Conservation (phyloP, 768 basidiomycete genomes). For the Phylloporus rhodoxanthus region DNA sequence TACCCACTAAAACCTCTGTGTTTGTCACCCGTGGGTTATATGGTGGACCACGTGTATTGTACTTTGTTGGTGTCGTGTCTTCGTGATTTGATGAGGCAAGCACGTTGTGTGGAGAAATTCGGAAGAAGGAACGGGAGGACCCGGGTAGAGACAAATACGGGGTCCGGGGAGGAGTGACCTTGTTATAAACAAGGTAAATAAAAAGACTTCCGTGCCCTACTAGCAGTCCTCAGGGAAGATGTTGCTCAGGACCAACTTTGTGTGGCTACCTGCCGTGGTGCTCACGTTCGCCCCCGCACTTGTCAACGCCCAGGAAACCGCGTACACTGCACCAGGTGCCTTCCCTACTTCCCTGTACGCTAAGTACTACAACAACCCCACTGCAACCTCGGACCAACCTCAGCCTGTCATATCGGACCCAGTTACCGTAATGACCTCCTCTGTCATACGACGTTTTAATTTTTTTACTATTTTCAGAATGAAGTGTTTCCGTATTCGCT, state of each 20-base stretch:
- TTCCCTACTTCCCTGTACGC: conserved; percentile 63
- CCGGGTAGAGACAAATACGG: no score
- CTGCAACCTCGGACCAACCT: conserved; percentile 63
- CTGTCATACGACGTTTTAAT: neutral
- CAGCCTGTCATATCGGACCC: conserved; percentile 77
- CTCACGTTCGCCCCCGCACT: conserved; percentile 4
- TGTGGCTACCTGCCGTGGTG: conserved; percentile 3
- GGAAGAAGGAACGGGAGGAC: no score
- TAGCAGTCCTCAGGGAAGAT: conserved; percentile 2
- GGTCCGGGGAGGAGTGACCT: no score
- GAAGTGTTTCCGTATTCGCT: conserved; percentile 52
- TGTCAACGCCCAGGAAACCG: conserved; percentile 12
- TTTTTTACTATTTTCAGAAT: conserved; percentile 37
- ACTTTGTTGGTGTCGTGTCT: no score
- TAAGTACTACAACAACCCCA: conserved; percentile 69
- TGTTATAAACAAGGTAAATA: no score
- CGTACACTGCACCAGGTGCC: conserved; percentile 51
- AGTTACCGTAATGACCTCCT: conserved; percentile 42
- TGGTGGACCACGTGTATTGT: no score
- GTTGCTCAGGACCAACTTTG: conserved; percentile 1
- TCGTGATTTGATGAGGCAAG: no score
- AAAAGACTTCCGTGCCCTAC: conserved; percentile 1
- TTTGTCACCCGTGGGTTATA: no score
- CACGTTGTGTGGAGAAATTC: no score
- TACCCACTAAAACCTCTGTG: no score